Base-by-base conservation (phyloP, 495 filamentous ascomycete species). In the Penicillium argentinense region DNA sequence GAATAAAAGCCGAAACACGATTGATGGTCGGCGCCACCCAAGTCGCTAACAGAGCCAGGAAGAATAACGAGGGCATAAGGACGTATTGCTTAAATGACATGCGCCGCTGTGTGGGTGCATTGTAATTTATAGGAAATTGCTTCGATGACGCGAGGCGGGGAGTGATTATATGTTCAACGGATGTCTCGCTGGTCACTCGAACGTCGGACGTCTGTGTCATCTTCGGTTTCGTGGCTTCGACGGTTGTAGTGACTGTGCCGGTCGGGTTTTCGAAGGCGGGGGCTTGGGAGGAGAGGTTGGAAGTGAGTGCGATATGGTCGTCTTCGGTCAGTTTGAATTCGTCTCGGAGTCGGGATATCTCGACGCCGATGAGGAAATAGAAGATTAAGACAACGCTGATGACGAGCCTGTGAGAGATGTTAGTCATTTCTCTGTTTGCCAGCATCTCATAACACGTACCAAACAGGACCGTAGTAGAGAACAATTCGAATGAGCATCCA, bases 1-100 rank as follows among this genome's bases (percentile, higher is more conserved):
- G 37, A n/a, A 67, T 46, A 39, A 77, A 72, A 3, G 66, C 49
- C 0, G 61, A 58, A 3, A 77, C 60, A 1, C 73, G 62, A 39
- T 65, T 63, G 9, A 63, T 65, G 0, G 69, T 69, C 3, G 72
- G 72, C 11, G 70, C 56, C 5, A 75, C 68, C 74, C 74, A 77
- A 3, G 73, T 70, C 1, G 67, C 47, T 5, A 77, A 49, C 28
- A 75, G 52, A 0, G 67, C 70, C 5, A 74, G 56, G 42, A 75
- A 77, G 61, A 77, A 73, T 11, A 77, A 54, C 5, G 74, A 56
- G 1, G 74, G 73, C 71, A 76, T 76, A 16, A 75, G 61, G 19
- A 75, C 62, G 42, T 73, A 75, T 45, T 75, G 70, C 7, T 68
- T 54, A 23, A 75, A 71, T 0, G 72, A 75, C 2, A 74, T 53